Conservation (phyloP, 192 early-diverging fungal species). For the Jimgerdemannia flammicorona region DNA sequence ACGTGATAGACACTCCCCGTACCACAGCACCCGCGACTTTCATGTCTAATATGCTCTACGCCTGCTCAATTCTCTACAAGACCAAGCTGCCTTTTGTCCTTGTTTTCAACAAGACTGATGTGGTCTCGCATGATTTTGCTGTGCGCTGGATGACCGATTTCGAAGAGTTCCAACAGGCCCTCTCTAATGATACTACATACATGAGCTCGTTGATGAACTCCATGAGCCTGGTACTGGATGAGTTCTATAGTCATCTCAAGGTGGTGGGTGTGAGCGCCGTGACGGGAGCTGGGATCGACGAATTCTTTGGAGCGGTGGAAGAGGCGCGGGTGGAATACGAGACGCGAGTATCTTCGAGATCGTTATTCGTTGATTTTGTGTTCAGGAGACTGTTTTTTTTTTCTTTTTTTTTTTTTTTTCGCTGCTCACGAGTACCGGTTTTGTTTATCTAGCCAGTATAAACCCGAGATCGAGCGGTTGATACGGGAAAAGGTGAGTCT, state of each 20-base stretch:
- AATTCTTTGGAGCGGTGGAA: conserved; percentile 78
- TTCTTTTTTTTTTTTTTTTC: background rate
- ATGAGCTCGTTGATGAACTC: conserved; percentile 92
- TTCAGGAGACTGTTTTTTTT: too few relatives aligned
- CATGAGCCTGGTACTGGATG: conserved; percentile 96
- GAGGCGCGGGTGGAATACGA: conserved; percentile 85
- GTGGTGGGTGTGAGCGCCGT: conserved; percentile 88
- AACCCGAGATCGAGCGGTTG: conserved; percentile 75
- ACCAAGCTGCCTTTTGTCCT: conserved; percentile 94
- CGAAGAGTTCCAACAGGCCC: conserved; percentile 86
- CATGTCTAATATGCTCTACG: conserved; percentile 99
- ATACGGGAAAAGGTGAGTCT: conserved; percentile 52
- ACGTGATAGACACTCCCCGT: conserved; percentile 95
- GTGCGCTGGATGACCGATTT: conserved; percentile 97
- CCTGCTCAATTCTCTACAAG: conserved; percentile 94
- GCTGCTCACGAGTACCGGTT: background rate
- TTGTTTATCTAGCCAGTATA: conserved; percentile 59
- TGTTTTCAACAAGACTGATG: conserved; percentile 96
- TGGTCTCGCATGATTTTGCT: conserved; percentile 86
- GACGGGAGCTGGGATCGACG: conserved; percentile 90
- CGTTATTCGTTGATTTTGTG: too few relatives aligned
- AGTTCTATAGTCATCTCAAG: conserved; percentile 87
- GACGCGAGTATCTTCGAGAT: conserved; percentile 43
- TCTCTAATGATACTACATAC: conserved; percentile 79
- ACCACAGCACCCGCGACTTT: conserved; percentile 91